phyloP scores from a whole-genome alignment of 192 early-diverging fungal species.

The Mycoemilia scoparia region DNA sequence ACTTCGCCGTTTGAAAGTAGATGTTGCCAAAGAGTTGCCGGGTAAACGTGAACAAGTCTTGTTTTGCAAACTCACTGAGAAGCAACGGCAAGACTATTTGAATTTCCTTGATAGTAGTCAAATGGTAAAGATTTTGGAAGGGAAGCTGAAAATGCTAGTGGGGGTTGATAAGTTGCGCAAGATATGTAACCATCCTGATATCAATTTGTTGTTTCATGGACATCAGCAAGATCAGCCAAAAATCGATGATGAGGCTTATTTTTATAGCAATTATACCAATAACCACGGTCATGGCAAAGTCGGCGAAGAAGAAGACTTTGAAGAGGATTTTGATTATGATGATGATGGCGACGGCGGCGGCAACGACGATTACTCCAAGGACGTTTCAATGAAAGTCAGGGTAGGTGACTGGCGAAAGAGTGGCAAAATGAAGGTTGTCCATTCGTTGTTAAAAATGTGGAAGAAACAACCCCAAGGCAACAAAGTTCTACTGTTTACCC shows the following conservation, averaged over 20 bases:
- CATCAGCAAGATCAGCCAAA: too few species aligned
- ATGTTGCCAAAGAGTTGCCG: conserved; percentile 80
- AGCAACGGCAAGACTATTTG: conserved; percentile 55
- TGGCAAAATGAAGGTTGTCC: conserved; percentile 85
- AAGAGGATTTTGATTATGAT: neutral
- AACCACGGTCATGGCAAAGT: neutral
- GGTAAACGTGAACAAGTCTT: conserved; percentile 82
- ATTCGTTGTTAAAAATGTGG: conserved; percentile 73
- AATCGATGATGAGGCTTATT: too few species aligned
- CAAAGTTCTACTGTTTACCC: conserved; percentile 77
- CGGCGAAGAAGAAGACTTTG: neutral
- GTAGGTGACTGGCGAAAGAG: conserved; percentile 28
- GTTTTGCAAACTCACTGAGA: conserved; percentile 68
- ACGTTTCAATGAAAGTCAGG: conserved; percentile 9
- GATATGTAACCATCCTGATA: conserved; percentile 93
- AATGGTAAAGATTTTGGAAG: conserved; percentile 56
- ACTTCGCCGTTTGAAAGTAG: conserved; percentile 74
- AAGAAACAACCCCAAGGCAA: conserved; percentile 62
- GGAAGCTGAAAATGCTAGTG: conserved; percentile 62
- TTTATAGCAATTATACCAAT: conserved; percentile 2
- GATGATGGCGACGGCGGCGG: conserved; percentile 1
- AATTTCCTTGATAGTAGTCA: conserved; percentile 54
- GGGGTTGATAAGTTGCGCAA: conserved; percentile 88
- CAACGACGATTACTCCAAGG: conserved; percentile 2
- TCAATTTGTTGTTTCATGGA: conserved; percentile 14